These are phyloP conservation scores for Ananas comosus DNA, from an alignment of 176 grass and related monocot genomes.

Conservation along the genomic window DNA sequence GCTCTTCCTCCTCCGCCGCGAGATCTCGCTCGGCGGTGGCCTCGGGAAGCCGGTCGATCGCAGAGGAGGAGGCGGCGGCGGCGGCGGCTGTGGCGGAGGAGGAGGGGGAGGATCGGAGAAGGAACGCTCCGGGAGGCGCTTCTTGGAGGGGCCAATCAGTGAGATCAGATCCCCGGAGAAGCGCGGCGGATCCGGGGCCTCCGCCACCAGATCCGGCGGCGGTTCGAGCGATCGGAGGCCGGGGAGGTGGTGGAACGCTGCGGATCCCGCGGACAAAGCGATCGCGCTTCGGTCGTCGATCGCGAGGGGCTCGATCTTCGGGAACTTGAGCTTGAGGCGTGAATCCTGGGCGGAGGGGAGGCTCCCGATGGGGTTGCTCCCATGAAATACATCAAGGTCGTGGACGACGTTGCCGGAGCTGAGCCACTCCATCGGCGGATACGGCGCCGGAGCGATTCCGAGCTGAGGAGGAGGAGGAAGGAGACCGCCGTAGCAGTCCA, in stretches of 20 bases:
- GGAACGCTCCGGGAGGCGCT: constrained; percentile 3
- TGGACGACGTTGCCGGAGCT: neutral
- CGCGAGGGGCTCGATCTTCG: constrained; percentile 5
- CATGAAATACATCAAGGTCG: neutral
- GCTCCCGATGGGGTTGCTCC: neutral
- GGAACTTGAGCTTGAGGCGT: neutral
- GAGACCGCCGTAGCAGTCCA: neutral
- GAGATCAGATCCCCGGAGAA: constrained; percentile 1
- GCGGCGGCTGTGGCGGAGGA: neutral
- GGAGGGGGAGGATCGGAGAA: neutral
- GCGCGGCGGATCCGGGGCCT: neutral
- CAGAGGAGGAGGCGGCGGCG: neutral
- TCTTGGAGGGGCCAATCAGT: neutral
- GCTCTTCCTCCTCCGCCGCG: constrained; percentile 17
- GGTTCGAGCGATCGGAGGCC: constrained; percentile 8
- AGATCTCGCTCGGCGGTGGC: constrained; percentile 14
- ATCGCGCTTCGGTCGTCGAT: neutral
- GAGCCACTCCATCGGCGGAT: neutral
- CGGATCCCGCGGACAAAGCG: neutral
- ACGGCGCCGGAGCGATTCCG: neutral
- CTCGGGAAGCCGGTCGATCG: too few species aligned
- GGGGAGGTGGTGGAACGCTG: constrained; percentile 8
- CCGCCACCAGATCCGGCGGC: neutral
- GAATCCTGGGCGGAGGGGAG: neutral
- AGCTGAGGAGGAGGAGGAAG: neutral